These are phyloP conservation scores for Phanerodontia chrysosporium DNA, from an alignment of 768 basidiomycete species.

Conservation along the genomic window DNA sequence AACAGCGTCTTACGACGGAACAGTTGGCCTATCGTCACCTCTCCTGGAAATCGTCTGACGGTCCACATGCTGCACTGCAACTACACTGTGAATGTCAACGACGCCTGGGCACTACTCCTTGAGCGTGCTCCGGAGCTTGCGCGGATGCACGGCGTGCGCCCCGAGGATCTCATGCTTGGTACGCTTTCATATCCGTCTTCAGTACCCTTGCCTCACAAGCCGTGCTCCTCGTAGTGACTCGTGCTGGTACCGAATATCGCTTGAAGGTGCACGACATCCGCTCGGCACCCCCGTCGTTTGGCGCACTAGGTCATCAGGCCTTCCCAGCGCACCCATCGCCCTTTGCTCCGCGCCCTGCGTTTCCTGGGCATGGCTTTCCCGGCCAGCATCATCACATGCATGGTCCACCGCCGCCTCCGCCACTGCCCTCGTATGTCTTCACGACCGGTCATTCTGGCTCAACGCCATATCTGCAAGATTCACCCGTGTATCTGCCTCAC, in stretches of 20 bases:
- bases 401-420: slow-evolving; percentile 20
- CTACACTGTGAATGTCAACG: slow-evolving; percentile 22
- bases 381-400: slow-evolving; percentile 4
- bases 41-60: slow-evolving; percentile 29
- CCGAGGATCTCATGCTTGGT: slow-evolving; percentile 42
- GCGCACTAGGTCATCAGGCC: background rate
- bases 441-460: slow-evolving; percentile 31
- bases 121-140: slow-evolving; percentile 30
- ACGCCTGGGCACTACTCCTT: slow-evolving; percentile 39
- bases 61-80: slow-evolving; percentile 35
- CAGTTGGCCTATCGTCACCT: slow-evolving; percentile 43
- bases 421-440: slow-evolving; percentile 39
- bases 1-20: background rate
- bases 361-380: background rate
- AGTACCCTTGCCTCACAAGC: background rate
- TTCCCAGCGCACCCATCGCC: background rate
- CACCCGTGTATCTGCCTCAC: slow-evolving; percentile 23
- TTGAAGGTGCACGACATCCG: slow-evolving; percentile 35
- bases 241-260: slow-evolving; percentile 36
- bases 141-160: slow-evolving; percentile 28
- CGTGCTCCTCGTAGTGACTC: slow-evolving; percentile 30
- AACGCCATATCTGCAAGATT: slow-evolving; percentile 34
- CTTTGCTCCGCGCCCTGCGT: background rate
- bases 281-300: slow-evolving; percentile 3
- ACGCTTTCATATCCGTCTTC: slow-evolving; percentile 6